Base-by-base conservation (phyloP, 352 stramenopile species). In the Globisporangium viniferum region DNA sequence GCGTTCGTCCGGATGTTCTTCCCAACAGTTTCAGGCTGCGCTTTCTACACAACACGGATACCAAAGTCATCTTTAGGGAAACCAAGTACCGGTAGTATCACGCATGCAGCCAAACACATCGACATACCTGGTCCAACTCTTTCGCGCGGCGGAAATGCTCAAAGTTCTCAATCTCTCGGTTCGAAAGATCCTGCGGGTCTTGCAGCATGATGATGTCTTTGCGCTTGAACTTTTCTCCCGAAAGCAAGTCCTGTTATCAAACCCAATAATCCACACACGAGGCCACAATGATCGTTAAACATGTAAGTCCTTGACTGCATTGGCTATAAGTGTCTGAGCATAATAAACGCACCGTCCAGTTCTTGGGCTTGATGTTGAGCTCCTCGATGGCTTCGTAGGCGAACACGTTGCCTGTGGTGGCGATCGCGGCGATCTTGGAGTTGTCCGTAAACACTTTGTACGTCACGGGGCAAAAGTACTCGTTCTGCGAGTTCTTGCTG, bases 361-460 rank as follows among this genome's bases (percentile, higher is more conserved):
- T 99, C 75, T 99, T 99, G 6, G 93, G 69, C 77, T 99, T 99
- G 72, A 99, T 88, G 79, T 99, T 99, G 27, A 99, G 90, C 78
- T 99, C 98, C 46, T 98, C 81, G 59, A 99, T 91, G 5, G 97
- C 97, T 57, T 99, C 96, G 65, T 98, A 98, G 35, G 91, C 91
- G 69, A 97, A 99, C 14, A 99, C 97, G 78, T 99, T 99, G n/a
- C 87, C 86, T 8, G 86, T 94, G 3, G 86, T 83, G 18, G 82
- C 82, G 49, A 95, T 76, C 29, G 86, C 82, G 33, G 84, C 85
- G 68, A 96, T 94, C 77, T 96, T 94, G 66, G 86, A 90, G 67
- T 93, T 93, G 72, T 95, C 84, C 20, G 84, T 95, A 54, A 97
- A 96, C 1, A 93, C 86, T 75, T 99, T 99, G 81, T 98, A 99